These are phyloP conservation scores for Pleurotus ostreatus DNA, from an alignment of 768 basidiomycete species.

Conservation along the genomic window DNA sequence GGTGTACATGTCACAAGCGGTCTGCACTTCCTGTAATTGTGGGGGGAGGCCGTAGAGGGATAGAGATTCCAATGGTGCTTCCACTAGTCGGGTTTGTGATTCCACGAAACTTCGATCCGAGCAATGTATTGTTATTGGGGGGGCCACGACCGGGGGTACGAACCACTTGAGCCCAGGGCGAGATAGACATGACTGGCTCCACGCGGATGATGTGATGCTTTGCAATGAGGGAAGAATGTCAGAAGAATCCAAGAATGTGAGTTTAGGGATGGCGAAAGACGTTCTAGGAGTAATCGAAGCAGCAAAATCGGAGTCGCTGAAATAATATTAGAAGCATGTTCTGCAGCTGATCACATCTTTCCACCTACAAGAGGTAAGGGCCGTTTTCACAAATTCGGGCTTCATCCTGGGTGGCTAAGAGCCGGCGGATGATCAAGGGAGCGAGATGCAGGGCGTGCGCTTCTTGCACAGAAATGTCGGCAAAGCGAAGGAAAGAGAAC, in stretches of 20 bases:
- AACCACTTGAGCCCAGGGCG: conserved; percentile 81
- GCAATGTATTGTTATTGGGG: conserved; percentile 71
- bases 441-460: conserved; percentile 57
- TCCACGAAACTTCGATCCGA: conserved; percentile 79
- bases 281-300: conserved; percentile 28
- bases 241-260: conserved; percentile 29
- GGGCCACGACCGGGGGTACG: conserved; percentile 81
- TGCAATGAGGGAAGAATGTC: conserved; percentile 48
- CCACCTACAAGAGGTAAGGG: conserved; percentile 39
- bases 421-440: conserved; percentile 53
- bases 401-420: conserved; percentile 47
- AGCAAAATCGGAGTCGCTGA: conserved; percentile 54
- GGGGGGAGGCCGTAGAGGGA: conserved; percentile 84
- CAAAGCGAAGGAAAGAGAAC: conserved; percentile 78
- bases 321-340: neutral
- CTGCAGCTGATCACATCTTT: no score
- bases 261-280: conserved; percentile 26
- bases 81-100: conserved; percentile 51
- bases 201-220: conserved; percentile 58
- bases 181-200: conserved; percentile 78
- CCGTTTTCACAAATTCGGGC: conserved; percentile 31
- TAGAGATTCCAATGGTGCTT: conserved; percentile 70
- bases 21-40: conserved; percentile 54
- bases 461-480: conserved; percentile 61
- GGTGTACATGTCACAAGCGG: conserved; percentile 43